phyloP scores from a whole-genome alignment of 108 stramenopile genomes.

The Aurantiochytrium sp. region DNA sequence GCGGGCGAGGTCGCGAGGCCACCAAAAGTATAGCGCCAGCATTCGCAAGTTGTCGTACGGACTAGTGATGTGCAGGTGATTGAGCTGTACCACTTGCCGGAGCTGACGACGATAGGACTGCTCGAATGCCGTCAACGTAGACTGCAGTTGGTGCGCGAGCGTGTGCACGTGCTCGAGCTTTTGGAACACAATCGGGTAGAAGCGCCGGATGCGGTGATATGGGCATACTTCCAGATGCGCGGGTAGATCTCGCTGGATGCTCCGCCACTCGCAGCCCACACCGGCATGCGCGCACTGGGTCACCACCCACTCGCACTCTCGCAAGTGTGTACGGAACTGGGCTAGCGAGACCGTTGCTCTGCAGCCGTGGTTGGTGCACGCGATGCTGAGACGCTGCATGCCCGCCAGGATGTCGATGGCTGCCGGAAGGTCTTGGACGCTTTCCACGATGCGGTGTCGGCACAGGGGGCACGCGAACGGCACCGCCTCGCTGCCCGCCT shows the following conservation, averaged over 20 bases:
- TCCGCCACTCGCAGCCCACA: slow-evolving; percentile 11
- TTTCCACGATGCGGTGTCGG: neutral
- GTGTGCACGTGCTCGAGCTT: slow-evolving; percentile 1
- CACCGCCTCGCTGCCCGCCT: too few relatives aligned
- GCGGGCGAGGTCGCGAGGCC: neutral
- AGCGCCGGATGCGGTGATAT: neutral
- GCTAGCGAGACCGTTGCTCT: neutral
- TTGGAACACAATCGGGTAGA: neutral
- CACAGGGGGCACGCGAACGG: neutral
- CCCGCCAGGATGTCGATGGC: neutral
- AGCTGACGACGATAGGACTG: neutral
- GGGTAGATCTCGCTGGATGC: neutral
- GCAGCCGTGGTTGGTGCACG: neutral
- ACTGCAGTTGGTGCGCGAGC: neutral
- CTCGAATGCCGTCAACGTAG: neutral
- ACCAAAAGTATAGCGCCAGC: neutral
- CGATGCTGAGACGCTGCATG: neutral
- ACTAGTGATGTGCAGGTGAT: neutral
- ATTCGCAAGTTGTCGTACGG: neutral
- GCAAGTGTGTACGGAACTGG: neutral
- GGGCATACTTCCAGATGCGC: neutral
- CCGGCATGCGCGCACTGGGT: neutral
- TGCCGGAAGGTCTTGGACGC: neutral
- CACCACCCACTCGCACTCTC: neutral
- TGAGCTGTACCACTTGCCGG: neutral